A percentile compares a stretch with the other conserved stretches of the same genome.
Evolutionary conservation across 192 early-diverging fungal species (phyloP).

Genomic region (Neocallimastix lanati): DNA sequence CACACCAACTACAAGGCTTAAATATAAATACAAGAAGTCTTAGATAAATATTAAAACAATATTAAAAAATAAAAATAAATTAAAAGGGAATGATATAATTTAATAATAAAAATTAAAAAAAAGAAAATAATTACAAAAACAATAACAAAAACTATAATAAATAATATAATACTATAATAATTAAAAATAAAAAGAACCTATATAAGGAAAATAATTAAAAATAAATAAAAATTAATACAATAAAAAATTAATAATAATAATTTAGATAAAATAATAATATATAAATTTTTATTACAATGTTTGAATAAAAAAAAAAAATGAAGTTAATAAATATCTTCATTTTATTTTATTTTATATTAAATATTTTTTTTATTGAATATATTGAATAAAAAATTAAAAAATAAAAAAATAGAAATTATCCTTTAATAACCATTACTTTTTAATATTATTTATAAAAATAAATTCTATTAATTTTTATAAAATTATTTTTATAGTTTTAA

Average conservation of each 20-base stretch:
- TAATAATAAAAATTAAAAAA: too few relatives aligned
- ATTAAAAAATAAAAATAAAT: too few relatives aligned
- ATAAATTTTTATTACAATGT: conserved; percentile 1
- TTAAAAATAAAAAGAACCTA: neutral
- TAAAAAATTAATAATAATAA: neutral
- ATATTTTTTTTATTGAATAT: neutral
- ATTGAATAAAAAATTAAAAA: neutral
- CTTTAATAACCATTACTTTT: too few relatives aligned
- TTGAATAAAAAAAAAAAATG: neutral
- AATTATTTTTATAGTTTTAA: too few relatives aligned
- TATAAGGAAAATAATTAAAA: neutral
- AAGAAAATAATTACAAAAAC: too few relatives aligned
- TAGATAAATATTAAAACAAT: too few relatives aligned
- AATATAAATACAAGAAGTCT: neutral
- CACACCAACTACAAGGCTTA: neutral
- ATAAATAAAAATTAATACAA: neutral
- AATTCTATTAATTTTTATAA: too few relatives aligned
- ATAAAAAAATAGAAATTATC: too few relatives aligned
- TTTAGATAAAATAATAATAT: neutral
- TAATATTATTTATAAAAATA: too few relatives aligned
- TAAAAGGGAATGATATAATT: too few relatives aligned
- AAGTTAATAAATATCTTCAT: neutral
- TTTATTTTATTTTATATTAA: too few relatives aligned
- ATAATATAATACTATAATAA: neutral
- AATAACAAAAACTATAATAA: too few relatives aligned